Evolutionary conservation across 2,329 filamentous ascomycete species (phyloP).

Genomic region (Venturia nashicola): DNA sequence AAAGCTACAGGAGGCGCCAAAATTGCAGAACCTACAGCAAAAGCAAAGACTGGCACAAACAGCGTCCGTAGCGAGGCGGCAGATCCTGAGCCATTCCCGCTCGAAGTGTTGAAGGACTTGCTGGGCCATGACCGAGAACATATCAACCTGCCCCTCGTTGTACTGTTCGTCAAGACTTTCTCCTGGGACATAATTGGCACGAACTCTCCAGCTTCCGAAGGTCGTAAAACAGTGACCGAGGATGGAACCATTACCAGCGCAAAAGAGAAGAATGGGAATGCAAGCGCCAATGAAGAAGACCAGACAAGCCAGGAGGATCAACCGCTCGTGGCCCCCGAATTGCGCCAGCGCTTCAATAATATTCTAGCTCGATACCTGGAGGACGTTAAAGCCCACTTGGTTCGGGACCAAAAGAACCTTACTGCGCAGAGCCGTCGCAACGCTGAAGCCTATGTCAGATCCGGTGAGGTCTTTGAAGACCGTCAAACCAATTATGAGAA

Average conservation of each 20-base stretch:
- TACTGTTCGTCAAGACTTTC: constrained; percentile 92
- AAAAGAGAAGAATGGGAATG: constrained; percentile 38
- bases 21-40: constrained; percentile 43
- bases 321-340: constrained; percentile 61
- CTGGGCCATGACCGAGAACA: constrained; percentile 90
- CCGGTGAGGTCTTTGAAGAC: constrained; percentile 95
- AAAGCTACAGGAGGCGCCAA: constrained; percentile 45
- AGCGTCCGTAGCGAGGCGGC: constrained; percentile 44
- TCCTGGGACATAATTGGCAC: constrained; percentile 89
- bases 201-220: constrained; percentile 56
- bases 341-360: constrained; percentile 76
- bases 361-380: constrained; percentile 83
- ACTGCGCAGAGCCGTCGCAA: constrained; percentile 82
- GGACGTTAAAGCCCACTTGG: constrained; percentile 76
- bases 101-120: constrained; percentile 96
- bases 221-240: constrained; percentile 73
- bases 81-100: constrained; percentile 72
- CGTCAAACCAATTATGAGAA: constrained; percentile 93
- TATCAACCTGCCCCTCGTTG: constrained; percentile 76
- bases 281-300: constrained; percentile 36
- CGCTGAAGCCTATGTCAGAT: constrained; percentile 96
- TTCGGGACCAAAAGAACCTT: constrained; percentile 86
- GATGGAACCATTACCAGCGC: constrained; percentile 23
- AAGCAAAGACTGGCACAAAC: constrained; percentile 49
- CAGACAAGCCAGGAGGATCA: constrained; percentile 47